A percentile compares a stretch with the other conserved stretches of the same genome.
These are phyloP conservation scores for Stentor coeruleus DNA, from an alignment of 73 alveolate genomes.

Conservation along the genomic window DNA sequence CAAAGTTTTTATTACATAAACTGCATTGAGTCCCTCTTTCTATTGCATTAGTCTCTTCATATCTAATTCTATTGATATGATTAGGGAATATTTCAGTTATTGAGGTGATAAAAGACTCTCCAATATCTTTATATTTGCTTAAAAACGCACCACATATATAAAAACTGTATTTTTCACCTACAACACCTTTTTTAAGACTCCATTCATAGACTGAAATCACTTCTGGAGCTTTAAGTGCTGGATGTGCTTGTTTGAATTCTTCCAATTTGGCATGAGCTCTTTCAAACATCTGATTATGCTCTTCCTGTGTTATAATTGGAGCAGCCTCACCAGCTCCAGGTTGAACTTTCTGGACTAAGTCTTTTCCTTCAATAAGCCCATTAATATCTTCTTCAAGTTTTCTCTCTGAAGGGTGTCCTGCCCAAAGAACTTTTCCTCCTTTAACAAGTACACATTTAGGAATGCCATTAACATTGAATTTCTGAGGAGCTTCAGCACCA, in stretches of 20 bases:
- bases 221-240: not conserved
- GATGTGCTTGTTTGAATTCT: not conserved
- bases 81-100: no score
- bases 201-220: not conserved
- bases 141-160: no score
- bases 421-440: constrained; percentile 36
- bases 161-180: no score
- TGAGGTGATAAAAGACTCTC: no score
- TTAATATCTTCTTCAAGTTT: constrained; percentile 39
- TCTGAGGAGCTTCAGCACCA: constrained; percentile 16
- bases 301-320: not conserved
- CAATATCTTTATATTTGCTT: no score
- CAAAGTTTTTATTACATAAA: no score
- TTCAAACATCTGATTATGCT: not conserved
- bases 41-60: no score
- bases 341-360: not conserved
- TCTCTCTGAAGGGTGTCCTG: constrained; percentile 46
- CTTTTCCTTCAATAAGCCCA: constrained; percentile 21
- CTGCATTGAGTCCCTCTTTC: no score
- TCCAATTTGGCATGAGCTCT: not conserved
- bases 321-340: constrained; percentile 1
- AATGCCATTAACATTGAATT: constrained; percentile 41
- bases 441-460: constrained; percentile 54
- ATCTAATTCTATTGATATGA: no score
- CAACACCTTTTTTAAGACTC: not conserved